A percentile compares a stretch with the other conserved stretches of the same genome.
Conservation (phyloP, 106 monocot species). For the Acorus gramineus region DNA sequence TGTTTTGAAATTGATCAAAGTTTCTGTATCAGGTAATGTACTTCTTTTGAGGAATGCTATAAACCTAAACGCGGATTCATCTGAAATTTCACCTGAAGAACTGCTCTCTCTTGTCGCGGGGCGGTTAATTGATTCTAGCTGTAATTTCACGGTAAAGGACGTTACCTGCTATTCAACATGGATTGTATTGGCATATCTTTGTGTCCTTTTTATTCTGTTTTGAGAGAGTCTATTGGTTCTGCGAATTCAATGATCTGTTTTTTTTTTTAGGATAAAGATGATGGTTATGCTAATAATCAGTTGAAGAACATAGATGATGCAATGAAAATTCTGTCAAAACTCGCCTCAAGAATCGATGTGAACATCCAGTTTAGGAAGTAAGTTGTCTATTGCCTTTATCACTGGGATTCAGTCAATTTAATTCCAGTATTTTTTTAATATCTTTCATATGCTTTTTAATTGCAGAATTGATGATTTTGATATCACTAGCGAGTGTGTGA, state of each 20-base stretch:
- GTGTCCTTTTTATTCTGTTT: background rate
- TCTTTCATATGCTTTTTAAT: conserved; percentile 2
- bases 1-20: background rate
- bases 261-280: conserved; percentile 50
- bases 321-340: conserved; percentile 81
- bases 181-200: conserved; percentile 3
- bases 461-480: conserved; percentile 91
- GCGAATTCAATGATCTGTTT: background rate
- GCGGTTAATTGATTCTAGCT: conserved; percentile 73
- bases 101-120: conserved; percentile 79
- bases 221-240: background rate
- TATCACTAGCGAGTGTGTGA: conserved; percentile 83
- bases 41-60: conserved; percentile 69
- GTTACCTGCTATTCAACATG: background rate
- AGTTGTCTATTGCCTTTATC: background rate
- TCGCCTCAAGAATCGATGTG: conserved; percentile 86
- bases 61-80: conserved; percentile 39
- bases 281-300: conserved; percentile 67
- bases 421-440: too few relatives aligned
- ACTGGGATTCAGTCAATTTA: too few relatives aligned
- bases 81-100: conserved; percentile 65
- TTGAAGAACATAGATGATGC: conserved; percentile 88
- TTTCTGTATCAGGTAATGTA: conserved; percentile 45
- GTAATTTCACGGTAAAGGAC: conserved; percentile 46
- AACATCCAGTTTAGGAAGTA: conserved; percentile 92